Evolutionary conservation across 2,329 filamentous ascomycete genomes (phyloP).

Genomic region (Pestalotiopsis sp.): DNA sequence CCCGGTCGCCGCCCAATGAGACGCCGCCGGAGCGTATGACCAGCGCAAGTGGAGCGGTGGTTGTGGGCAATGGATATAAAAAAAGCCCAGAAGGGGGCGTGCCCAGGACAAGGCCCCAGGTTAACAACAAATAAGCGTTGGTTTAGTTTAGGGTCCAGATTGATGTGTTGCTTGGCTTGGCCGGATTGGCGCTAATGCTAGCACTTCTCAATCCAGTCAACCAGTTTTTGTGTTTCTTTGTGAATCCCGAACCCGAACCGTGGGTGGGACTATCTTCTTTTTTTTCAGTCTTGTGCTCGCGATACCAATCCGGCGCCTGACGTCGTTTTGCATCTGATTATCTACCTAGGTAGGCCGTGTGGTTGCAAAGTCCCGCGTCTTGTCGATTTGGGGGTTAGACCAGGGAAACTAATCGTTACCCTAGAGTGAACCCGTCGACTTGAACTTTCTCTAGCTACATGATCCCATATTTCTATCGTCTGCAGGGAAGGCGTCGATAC

Average conservation of each 20-base stretch:
- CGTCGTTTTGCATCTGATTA: too few species aligned
- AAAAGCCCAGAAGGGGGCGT: neutral
- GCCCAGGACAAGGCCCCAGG: neutral
- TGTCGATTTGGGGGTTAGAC: too few species aligned
- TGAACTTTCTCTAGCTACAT: too few species aligned
- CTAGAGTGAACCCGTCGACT: too few species aligned
- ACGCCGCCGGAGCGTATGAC: neutral
- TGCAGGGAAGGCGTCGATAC: too few species aligned
- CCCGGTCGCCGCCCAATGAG: conserved; percentile 4
- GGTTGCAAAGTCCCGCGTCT: too few species aligned
- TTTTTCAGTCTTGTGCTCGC: too few species aligned
- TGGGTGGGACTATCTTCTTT: too few species aligned
- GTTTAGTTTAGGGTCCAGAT: neutral
- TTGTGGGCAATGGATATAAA: conserved; percentile 6
- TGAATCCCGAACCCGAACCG: neutral
- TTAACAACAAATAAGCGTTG: neutral
- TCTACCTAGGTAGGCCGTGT: too few species aligned
- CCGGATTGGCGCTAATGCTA: neutral
- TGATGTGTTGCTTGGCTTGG: neutral
- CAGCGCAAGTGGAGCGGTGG: conserved; percentile 5
- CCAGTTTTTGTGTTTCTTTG: neutral
- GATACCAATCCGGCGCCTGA: too few species aligned
- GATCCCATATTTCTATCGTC: too few species aligned
- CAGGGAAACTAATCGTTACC: too few species aligned
- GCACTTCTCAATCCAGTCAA: neutral